A percentile compares a stretch with the other conserved stretches of the same genome.
These are phyloP conservation scores for Boletus subcaerulescens DNA, from an alignment of 768 basidiomycete species.

Conservation along the genomic window DNA sequence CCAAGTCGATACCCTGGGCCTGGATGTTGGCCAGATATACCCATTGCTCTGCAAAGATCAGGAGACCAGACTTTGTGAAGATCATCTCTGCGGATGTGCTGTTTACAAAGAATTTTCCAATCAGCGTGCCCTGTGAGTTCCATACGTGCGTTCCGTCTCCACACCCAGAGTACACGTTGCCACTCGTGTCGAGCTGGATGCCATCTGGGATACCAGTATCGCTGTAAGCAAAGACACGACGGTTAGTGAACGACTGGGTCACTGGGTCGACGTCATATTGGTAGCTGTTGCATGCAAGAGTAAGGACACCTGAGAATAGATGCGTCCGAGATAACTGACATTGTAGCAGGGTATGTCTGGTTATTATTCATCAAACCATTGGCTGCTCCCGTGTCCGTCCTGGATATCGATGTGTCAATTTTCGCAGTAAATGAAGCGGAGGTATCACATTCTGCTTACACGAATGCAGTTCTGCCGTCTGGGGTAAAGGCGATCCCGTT, in stretches of 20 bases:
- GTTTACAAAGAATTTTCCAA: slow-evolving; percentile 28
- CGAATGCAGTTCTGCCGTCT: slow-evolving; percentile 62
- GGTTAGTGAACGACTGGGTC: slow-evolving; percentile 53
- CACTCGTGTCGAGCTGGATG: slow-evolving; percentile 57
- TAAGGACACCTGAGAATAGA: neutral
- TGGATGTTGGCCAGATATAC: slow-evolving; percentile 38
- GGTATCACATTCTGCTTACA: slow-evolving; percentile 37
- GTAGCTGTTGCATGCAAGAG: slow-evolving; percentile 46
- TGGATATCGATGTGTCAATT: slow-evolving; percentile 20
- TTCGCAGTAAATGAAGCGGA: neutral
- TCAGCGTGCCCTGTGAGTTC: slow-evolving; percentile 49
- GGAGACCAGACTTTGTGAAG: slow-evolving; percentile 39
- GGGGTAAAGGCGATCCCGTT: slow-evolving; percentile 76
- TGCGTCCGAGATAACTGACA: slow-evolving; percentile 41
- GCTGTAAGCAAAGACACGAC: slow-evolving; percentile 63
- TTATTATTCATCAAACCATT: slow-evolving; percentile 47
- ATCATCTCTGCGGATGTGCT: slow-evolving; percentile 37
- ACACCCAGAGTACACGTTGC: slow-evolving; percentile 65
- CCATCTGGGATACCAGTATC: slow-evolving; percentile 71
- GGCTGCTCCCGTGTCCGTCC: slow-evolving; percentile 31
- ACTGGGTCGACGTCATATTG: slow-evolving; percentile 60
- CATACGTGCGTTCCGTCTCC: slow-evolving; percentile 69
- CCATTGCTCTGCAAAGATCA: slow-evolving; percentile 39
- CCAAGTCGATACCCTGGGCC: slow-evolving; percentile 24
- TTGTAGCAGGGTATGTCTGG: slow-evolving; percentile 60